A percentile compares a stretch with the other conserved stretches of the same genome.
phyloP scores from a whole-genome alignment of 2,329 filamentous ascomycete genomes.

The Sporothrix inflata region DNA sequence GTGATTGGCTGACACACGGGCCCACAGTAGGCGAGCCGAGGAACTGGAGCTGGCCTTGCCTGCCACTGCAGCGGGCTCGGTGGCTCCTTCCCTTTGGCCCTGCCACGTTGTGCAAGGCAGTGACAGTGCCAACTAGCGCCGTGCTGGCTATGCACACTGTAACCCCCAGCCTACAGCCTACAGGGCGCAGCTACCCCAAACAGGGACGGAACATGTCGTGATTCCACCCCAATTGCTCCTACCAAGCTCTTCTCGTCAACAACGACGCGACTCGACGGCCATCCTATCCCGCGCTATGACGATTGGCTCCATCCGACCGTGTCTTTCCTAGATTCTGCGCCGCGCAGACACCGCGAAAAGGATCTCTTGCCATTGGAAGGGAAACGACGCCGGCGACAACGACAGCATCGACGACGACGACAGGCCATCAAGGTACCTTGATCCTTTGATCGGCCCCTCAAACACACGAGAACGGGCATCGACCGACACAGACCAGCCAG shows the following conservation, averaged over 20 bases:
- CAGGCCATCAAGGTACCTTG: not conserved
- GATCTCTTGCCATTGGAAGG: not conserved
- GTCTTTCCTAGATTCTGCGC: conserved; percentile 9
- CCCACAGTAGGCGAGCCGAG: conserved; percentile 17
- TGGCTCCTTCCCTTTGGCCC: not conserved
- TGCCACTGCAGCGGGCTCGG: not conserved
- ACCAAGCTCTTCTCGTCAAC: not conserved
- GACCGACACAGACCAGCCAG: not conserved
- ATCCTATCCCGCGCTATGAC: not conserved
- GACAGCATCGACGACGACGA: not conserved
- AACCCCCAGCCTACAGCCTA: not conserved
- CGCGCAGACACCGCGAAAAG: not conserved
- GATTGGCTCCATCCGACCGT: not conserved
- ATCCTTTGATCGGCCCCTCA: not conserved
- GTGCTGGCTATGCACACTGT: conserved; percentile 12
- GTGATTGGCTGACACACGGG: not conserved
- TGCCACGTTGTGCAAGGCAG: not conserved
- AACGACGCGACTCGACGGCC: not conserved
- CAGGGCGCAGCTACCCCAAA: conserved; percentile 12
- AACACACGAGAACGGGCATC: not conserved
- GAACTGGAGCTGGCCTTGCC: conserved; percentile 15
- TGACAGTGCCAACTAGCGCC: not conserved
- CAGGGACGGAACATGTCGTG: conserved; percentile 11
- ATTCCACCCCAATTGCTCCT: conserved; percentile 1
- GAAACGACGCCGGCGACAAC: not conserved